Evolutionary conservation across 1,284 basidiomycete genomes (phyloP).

Genomic region (Anthracocystis setariae): DNA sequence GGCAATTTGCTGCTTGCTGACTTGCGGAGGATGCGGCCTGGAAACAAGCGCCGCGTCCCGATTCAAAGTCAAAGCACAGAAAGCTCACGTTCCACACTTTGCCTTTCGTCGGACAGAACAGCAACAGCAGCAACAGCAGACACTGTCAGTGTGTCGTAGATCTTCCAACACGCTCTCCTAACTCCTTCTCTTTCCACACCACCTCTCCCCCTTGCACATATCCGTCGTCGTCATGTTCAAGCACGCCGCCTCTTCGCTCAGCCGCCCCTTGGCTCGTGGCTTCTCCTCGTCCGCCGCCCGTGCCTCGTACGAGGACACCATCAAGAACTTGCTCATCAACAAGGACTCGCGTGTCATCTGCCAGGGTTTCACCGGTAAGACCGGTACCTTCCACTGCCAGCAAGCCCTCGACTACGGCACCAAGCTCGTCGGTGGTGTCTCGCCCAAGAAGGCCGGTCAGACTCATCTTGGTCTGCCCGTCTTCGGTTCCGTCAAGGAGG

Average conservation of each 20-base stretch:
- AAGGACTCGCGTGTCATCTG: conserved; percentile 78
- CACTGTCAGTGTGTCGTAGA: not conserved
- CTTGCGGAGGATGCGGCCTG: not conserved
- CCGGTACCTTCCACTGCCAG: conserved; percentile 95
- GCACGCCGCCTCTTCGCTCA: conserved; percentile 32
- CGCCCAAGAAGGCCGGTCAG: conserved; percentile 96
- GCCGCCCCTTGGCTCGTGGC: conserved; percentile 34
- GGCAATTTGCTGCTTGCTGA: no score
- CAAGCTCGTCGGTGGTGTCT: conserved; percentile 96
- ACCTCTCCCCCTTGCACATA: conserved; percentile 3
- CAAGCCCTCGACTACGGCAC: conserved; percentile 96
- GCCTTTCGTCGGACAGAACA: not conserved
- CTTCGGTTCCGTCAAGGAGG: conserved; percentile 91
- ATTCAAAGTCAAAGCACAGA: not conserved
- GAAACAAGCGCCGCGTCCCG: conserved; percentile 6
- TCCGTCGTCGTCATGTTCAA: conserved; percentile 33
- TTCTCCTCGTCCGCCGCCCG: conserved; percentile 57
- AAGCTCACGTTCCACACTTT: not conserved
- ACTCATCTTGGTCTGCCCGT: conserved; percentile 94
- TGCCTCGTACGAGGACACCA: conserved; percentile 81
- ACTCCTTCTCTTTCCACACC: conserved; percentile 1
- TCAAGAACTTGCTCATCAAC: conserved; percentile 89
- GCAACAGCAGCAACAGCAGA: no score
- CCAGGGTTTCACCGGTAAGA: conserved; percentile 79
- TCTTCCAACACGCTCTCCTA: not conserved